Evolutionary conservation across 108 stramenopile species (phyloP).

Genomic region (Pinguiococcus pyrenoidosus): DNA sequence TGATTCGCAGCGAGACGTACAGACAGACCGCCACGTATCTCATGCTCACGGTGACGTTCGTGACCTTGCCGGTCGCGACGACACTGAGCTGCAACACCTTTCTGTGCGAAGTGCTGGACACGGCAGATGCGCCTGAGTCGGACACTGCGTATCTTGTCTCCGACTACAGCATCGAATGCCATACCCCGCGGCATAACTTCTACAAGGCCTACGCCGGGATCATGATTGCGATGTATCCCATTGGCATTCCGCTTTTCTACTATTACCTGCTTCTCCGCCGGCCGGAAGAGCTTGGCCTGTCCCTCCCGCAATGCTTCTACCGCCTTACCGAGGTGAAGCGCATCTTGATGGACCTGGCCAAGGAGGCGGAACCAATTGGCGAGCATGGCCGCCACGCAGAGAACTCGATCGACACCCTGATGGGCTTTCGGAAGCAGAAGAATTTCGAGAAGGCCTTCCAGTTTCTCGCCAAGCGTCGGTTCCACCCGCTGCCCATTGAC

Average conservation of each 20-base stretch:
- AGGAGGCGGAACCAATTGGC: background rate
- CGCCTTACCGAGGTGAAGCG: too few relatives aligned
- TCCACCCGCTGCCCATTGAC: too few relatives aligned
- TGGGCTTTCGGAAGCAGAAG: background rate
- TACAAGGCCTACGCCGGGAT: slow-evolving; percentile 14
- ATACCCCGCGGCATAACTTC: background rate
- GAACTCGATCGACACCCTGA: background rate
- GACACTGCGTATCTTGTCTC: slow-evolving; percentile 12
- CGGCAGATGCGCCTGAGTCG: too few relatives aligned
- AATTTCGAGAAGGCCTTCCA: too few relatives aligned
- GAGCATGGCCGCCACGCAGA: slow-evolving; percentile 1
- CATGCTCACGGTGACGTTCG: too few relatives aligned
- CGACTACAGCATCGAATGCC: slow-evolving; percentile 17
- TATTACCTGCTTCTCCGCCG: slow-evolving; percentile 1
- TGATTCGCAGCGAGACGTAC: too few relatives aligned
- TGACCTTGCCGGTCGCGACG: too few relatives aligned
- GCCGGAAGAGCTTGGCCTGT: too few relatives aligned
- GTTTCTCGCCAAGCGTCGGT: too few relatives aligned
- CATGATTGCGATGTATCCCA: slow-evolving; percentile 18
- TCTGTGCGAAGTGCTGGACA: slow-evolving; percentile 11
- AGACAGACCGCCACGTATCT: too few relatives aligned
- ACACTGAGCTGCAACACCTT: slow-evolving; percentile 18
- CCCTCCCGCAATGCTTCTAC: too few relatives aligned
- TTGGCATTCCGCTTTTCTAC: slow-evolving; percentile 25
- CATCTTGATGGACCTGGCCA: background rate